phyloP scores from a whole-genome alignment of 225 moss, liverwort and hornwort genomes.

The Bryum argenteum region DNA sequence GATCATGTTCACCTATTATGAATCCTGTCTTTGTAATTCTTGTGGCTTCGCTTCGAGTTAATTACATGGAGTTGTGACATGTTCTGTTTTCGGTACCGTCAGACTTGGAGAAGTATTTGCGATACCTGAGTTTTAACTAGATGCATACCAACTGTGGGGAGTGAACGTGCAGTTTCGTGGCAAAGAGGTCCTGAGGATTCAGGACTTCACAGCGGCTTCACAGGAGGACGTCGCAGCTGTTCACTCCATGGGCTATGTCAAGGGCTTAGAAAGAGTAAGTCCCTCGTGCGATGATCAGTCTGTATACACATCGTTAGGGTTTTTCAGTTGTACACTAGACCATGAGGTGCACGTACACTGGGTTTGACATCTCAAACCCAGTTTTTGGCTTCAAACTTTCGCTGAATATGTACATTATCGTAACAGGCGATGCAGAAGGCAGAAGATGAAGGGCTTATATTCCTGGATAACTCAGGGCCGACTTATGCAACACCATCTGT shows the following conservation, averaged over 20 bases:
- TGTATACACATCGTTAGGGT: conserved; percentile 1
- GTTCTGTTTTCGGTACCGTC: conserved; percentile 11
- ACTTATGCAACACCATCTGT: conserved; percentile 89
- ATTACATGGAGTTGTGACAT: conserved; percentile 1
- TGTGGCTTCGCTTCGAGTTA: conserved; percentile 14
- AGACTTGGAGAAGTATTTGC: not conserved
- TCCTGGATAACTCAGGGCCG: conserved; percentile 75
- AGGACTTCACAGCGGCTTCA: conserved; percentile 70
- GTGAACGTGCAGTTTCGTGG: conserved; percentile 61
- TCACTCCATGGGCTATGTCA: conserved; percentile 86
- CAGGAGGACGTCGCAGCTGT: conserved; percentile 87
- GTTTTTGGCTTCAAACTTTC: not conserved
- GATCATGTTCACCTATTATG: conserved; percentile 7
- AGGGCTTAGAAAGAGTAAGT: conserved; percentile 78
- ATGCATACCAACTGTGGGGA: conserved; percentile 4
- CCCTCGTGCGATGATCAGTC: conserved; percentile 6
- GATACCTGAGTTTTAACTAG: not conserved
- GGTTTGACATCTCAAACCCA: conserved; percentile 6
- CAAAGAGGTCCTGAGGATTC: conserved; percentile 72
- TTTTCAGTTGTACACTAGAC: not conserved
- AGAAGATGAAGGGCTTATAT: conserved; percentile 78
- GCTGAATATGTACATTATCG: conserved; percentile 30
- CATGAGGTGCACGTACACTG: conserved; percentile 17
- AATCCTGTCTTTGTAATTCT: conserved; percentile 6
- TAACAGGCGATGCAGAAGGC: conserved; percentile 88